Evolutionary conservation across 108 stramenopile genomes (phyloP), one percentile per base, ranked within the genome.

Genomic region (Nitzschia sp.): DNA sequence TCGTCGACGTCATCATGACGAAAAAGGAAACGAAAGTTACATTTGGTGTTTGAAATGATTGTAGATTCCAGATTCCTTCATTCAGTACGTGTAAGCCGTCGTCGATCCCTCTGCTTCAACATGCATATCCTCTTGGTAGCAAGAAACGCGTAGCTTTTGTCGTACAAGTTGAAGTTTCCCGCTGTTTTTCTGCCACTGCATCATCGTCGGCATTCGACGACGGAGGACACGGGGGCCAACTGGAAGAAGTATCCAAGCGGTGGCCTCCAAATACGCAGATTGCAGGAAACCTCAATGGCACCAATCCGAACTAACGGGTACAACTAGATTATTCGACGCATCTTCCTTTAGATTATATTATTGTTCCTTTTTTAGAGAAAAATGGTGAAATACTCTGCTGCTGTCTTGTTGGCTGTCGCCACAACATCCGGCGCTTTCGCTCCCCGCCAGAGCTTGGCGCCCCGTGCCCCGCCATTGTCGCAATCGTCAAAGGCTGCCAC

Each of bases 401-500:
- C 31, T 53, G 50, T 21, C n/a, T 34, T 29, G 6, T 41, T 63
- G 0, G 28, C 45, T 11, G 13, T 47, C 25, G 63, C 63, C 16
- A 13, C 46, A 5, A 50, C 50, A 21, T 50, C 53, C 16, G 30
- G 31, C 22, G 65, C 50, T 9, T 61, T 71, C 17, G 46, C 50
- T 21, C 69, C 69, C 21, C 31, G 56, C n/a, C 69, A 60, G 25
- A 61, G 23, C 15, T 23, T 71, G 33, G 44, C 59, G 30, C 36
- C 44, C 21, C 11, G 62, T n/a, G 48, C 48, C 19, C 16, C 19
- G 48, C 48, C 9, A 16, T n/a, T 65, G 5, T 29, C 45, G 19
- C 35, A 58, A 22, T 58, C 46, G 27, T 22, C 63, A 6, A 65
- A 65, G 26, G 50, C 58, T 45, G 72, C 72, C 16, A 50, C 64